Evolutionary conservation across 2,329 filamentous ascomycete genomes (phyloP), one percentile per base, ranked within the genome.

Genomic region (Scolecobasidium constrictum): DNA sequence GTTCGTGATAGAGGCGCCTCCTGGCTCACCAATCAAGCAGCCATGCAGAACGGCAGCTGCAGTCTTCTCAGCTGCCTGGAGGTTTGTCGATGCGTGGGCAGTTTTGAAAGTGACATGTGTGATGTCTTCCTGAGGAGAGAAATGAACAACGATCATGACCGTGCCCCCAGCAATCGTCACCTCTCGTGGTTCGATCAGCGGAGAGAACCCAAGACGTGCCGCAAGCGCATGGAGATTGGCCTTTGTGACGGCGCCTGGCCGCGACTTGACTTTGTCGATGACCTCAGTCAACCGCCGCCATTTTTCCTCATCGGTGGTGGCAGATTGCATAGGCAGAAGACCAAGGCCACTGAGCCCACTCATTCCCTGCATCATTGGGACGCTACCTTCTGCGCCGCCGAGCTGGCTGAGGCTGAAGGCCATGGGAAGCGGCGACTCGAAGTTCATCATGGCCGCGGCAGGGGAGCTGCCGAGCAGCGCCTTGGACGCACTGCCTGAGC

Each of bases 211-310:
- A 42, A 81, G 69, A 43, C 76, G 70, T 52, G 75, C 73, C 6
- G 78, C 81, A 21, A 90, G 64, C 42, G 82, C 71, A 57, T 83
- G 78, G n/a, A 92, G 67, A 2, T 82, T 82, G 21, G 82, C 77
- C 53, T 85, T 81, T 50, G 82, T 85, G 28, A 90, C 77, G 33
- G 78, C 65, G 3, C 81, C 81, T 48, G 78, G 83, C 54, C 73
- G 81, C 47, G 70, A 74, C 13, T 74, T 79, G 45, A 88, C 78
- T 50, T 66, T 78, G 35, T 77, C 75, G 49, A 86, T 76, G 11
- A 74, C 83, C 43, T 65, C 67, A 35, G 77, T 78, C 23, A 71
- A 77, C 41, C 65, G 66, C 38, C 64, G 60, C 49, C 63, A 60
- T 49, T 68, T 57, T 50, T 75, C 72, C 36, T 73, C 70, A 45